A percentile compares a stretch with the other conserved stretches of the same genome.
These are phyloP conservation scores for Phylloporus sp. DNA, from an alignment of 768 basidiomycete genomes.

Conservation along the genomic window DNA sequence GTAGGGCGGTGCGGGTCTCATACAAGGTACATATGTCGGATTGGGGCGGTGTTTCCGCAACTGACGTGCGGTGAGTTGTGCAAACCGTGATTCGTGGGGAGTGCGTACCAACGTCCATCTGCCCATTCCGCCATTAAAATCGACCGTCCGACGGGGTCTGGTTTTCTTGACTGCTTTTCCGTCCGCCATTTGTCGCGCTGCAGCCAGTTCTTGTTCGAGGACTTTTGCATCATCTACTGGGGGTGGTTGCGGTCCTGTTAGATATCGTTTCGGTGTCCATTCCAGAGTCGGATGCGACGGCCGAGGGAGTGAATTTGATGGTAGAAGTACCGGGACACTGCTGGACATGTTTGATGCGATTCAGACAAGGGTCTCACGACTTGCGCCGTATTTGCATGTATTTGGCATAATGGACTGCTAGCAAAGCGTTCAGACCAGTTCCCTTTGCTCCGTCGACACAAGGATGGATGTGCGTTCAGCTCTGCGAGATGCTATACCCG, in stretches of 20 bases:
- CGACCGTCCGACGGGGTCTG: constrained; percentile 88
- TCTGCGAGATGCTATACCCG: no score
- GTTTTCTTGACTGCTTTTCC: constrained; percentile 87
- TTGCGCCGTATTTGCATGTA: background rate
- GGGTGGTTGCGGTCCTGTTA: constrained; percentile 68
- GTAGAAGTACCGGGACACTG: constrained; percentile 52
- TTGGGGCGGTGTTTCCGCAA: constrained; percentile 74
- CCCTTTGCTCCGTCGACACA: no score
- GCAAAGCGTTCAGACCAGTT: no score
- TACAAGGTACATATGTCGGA: constrained; percentile 64
- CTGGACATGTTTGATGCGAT: constrained; percentile 10
- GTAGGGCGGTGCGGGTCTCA: constrained; percentile 84
- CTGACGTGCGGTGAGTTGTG: constrained; percentile 33
- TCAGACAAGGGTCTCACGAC: background rate
- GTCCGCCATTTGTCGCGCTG: constrained; percentile 64
- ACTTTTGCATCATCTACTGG: constrained; percentile 71
- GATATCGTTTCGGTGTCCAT: constrained; percentile 74
- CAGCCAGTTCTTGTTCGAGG: constrained; percentile 75
- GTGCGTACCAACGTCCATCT: constrained; percentile 75
- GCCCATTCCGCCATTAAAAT: constrained; percentile 86
- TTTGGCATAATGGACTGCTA: no score
- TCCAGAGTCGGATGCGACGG: constrained; percentile 43
- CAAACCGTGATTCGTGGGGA: background rate
- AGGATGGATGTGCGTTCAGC: no score
- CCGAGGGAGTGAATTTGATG: constrained; percentile 36